Evolutionary conservation across 768 basidiomycete species (phyloP), one percentile per base, ranked within the genome.

Genomic region (Rhodocollybia butyracea): DNA sequence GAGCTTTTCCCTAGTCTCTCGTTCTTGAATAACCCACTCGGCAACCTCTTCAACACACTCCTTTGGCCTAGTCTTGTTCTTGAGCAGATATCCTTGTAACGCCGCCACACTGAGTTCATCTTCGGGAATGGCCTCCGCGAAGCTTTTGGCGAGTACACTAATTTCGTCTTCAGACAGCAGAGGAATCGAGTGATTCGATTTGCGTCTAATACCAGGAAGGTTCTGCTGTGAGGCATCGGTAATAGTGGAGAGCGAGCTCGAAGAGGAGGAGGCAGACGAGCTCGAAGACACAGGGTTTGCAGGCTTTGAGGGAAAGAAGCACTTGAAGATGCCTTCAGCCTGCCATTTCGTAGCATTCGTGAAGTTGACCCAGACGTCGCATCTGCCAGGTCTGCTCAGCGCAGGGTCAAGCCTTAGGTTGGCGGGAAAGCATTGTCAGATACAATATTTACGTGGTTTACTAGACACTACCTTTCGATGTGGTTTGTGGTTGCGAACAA

Each of bases 401-500:
- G 92, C 91, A 46, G 88, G 92, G 69, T 97, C 94, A 31, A 97
- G n/a, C n/a, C n/a, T n/a, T n/a, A n/a, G n/a, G n/a, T n/a, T n/a
- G n/a, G n/a, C n/a, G n/a, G n/a, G n/a, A n/a, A n/a, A n/a, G n/a
- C n/a, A n/a, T n/a, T n/a, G n/a, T n/a, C n/a, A n/a, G n/a, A n/a
- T n/a, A n/a, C n/a, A n/a, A n/a, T n/a, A n/a, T n/a, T n/a, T n/a
- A n/a, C n/a, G n/a, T n/a, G n/a, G n/a, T n/a, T n/a, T n/a, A n/a
- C n/a, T n/a, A n/a, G n/a, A n/a, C n/a, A n/a, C n/a, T n/a, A 80
- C 43, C 91, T 86, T 66, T 96, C 92, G 62, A 94, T 91, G 66
- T 96, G 94, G 72, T 97, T 97, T 12, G 91, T 94, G 6, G 91
- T 94, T 51, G 92, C 93, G 69, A 95, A 94, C 10, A 95, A 77